Percentiles rank a stretch among this genome's conserved stretches.
Conservation (phyloP, 1,284 basidiomycete species). For the Pisolithus thermaeus region DNA sequence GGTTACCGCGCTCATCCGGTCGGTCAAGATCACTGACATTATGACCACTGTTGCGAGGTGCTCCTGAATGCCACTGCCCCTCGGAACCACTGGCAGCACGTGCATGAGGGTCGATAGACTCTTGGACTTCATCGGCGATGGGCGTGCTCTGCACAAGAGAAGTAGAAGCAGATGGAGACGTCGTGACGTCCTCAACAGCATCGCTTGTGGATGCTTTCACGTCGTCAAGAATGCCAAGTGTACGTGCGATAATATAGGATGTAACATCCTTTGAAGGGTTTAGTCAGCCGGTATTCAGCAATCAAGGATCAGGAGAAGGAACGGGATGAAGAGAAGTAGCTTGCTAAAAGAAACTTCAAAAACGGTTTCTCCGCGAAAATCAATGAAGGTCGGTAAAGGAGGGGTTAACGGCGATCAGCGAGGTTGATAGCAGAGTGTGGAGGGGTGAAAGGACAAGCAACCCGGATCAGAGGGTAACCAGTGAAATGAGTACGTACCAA, state of each 20-base stretch:
- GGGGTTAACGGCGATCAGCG: background rate
- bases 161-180: constrained; percentile 14
- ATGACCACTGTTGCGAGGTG: background rate
- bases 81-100: constrained; percentile 1
- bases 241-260: constrained; percentile 79
- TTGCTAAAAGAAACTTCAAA: background rate
- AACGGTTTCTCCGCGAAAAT: background rate
- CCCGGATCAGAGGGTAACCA: background rate
- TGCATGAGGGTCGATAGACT: background rate
- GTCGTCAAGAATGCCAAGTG: constrained; percentile 68
- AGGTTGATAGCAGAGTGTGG: background rate
- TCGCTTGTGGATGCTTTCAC: constrained; percentile 65
- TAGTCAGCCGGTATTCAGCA: background rate
- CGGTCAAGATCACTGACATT: constrained; percentile 2
- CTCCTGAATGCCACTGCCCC: background rate
- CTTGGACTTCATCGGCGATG: constrained; percentile 1
- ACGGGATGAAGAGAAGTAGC: background rate
- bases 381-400: background rate
- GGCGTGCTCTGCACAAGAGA: constrained; percentile 20
- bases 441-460: background rate
- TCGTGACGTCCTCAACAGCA: constrained; percentile 22
- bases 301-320: constrained; percentile 2
- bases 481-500: constrained; percentile 41
- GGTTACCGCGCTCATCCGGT: constrained; percentile 10
- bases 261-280: constrained; percentile 53